Base-by-base conservation (phyloP, 179 eudicot species). In the Spinacia oleracea region DNA sequence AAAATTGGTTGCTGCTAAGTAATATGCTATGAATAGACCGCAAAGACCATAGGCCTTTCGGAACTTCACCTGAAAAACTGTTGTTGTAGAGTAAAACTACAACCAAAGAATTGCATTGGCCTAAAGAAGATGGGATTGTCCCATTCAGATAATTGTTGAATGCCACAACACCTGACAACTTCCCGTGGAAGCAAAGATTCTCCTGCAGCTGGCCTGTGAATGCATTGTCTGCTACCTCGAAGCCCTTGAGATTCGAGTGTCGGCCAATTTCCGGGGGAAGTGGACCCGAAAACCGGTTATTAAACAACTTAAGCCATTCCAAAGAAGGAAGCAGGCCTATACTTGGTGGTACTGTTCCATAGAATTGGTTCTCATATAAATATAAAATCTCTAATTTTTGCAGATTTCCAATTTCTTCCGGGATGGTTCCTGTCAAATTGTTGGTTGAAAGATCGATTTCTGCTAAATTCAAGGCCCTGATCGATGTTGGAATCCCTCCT, bases 191-290 rank as follows among this genome's bases (percentile, higher is more conserved):
- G 73, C 98, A 94, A 40, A 94, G 74, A 75, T 85, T 85, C 38
- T 87, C 82, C 9, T 97, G 97, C 76, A 94, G 76, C 21, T 29
- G 77, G 34, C 97, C 97, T 0, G 88, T 86, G 82, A 94, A 86
- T n/a, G 79, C 77, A 43, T 94, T 94, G 25, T 78, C 53, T 3
- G 82, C 60, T 51, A 94, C 88, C 79, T 94, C 87, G 9, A 94
- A 87, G 0, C 74, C 77, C 65, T 83, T 84, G 0, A 94, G 89
- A n/a, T 79, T 84, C 43, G 97, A 94, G 77, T 91, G 86, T 8
- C 83, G 80, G 70, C 97, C 96, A 6, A 92, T 48, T 43, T 89
- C 92, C 0, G 90, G 82, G 5, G 96, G 98, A 38, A 92, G 73
- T 12, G 70, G 70, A 0, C 98, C 97, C 7, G 81, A 86, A 59